Evolutionary conservation across 23 red algal genomes (phyloP).

Genomic region (Gracilaria vermiculophylla): DNA sequence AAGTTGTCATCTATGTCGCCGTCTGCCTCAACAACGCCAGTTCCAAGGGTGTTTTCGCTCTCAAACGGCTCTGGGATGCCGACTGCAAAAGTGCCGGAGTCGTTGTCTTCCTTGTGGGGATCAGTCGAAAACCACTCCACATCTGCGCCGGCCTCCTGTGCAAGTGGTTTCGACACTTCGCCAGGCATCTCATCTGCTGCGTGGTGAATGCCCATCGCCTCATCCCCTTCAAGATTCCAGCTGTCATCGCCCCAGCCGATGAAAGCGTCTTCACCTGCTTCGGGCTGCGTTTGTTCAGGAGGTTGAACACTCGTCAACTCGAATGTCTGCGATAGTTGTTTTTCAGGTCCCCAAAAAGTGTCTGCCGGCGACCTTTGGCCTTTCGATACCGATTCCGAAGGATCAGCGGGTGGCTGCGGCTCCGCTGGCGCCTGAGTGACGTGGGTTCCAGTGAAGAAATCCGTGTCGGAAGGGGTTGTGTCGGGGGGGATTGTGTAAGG

Average conservation of each 20-base stretch:
- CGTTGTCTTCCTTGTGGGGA: background rate
- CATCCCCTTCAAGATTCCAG: background rate
- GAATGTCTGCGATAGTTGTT: background rate
- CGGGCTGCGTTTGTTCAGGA: background rate
- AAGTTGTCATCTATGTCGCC: too few relatives aligned
- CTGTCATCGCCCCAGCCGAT: background rate
- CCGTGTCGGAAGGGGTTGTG: background rate
- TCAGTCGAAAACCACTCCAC: slow-evolving; percentile 41
- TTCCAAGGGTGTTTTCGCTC: too few relatives aligned
- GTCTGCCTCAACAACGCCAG: too few relatives aligned
- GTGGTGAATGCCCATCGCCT: background rate
- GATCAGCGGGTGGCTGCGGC: background rate
- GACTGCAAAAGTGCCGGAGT: background rate
- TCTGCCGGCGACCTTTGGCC: background rate
- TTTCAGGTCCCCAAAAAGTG: background rate
- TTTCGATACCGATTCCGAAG: background rate
- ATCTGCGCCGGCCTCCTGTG: background rate
- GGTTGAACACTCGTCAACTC: background rate
- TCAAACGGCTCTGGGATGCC: too few relatives aligned
- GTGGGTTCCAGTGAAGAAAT: background rate
- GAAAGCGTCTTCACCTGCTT: background rate
- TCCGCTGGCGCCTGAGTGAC: background rate
- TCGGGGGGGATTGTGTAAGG: background rate
- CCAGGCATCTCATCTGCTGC: background rate
- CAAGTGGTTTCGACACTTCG: background rate